Evolutionary conservation across 345 rosid species (phyloP).

Genomic region (Nephelium lappaceum): DNA sequence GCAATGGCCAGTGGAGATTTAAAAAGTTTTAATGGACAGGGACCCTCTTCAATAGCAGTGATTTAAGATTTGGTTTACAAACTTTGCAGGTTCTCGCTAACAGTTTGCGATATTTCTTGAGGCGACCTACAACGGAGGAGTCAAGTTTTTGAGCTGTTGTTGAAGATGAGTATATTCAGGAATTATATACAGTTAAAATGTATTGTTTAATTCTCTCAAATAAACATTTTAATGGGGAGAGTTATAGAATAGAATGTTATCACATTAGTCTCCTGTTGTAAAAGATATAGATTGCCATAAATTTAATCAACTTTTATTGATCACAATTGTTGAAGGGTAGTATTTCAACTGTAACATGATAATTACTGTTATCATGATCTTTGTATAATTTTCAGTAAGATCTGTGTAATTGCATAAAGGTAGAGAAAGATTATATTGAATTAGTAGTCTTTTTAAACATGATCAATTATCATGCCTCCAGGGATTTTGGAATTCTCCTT

Average conservation of each 20-base stretch:
- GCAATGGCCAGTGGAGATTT: too few species aligned
- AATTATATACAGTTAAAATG: constrained; percentile 1
- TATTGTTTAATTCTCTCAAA: background rate
- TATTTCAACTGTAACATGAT: background rate
- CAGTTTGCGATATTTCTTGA: constrained; percentile 75
- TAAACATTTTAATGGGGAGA: background rate
- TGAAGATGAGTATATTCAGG: background rate
- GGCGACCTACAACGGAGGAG: constrained; percentile 81
- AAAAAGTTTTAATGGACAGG: too few species aligned
- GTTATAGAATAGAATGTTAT: background rate
- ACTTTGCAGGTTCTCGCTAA: constrained; percentile 68
- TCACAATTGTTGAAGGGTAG: background rate
- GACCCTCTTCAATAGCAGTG: background rate
- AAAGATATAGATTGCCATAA: background rate
- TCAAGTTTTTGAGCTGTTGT: constrained; percentile 60
- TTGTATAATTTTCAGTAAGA: too few species aligned
- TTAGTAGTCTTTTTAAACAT: too few species aligned
- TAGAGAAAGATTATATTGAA: too few species aligned
- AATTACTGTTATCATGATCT: background rate
- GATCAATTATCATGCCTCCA: too few species aligned
- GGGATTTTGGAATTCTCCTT: too few species aligned
- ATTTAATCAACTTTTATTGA: background rate
- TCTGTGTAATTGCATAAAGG: too few species aligned
- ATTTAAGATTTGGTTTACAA: background rate
- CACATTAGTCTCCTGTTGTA: background rate